Percentiles rank a stretch among this genome's conserved stretches.
Conservation (phyloP, 176 grass and related monocot genomes). For the Chloris gayana region DNA sequence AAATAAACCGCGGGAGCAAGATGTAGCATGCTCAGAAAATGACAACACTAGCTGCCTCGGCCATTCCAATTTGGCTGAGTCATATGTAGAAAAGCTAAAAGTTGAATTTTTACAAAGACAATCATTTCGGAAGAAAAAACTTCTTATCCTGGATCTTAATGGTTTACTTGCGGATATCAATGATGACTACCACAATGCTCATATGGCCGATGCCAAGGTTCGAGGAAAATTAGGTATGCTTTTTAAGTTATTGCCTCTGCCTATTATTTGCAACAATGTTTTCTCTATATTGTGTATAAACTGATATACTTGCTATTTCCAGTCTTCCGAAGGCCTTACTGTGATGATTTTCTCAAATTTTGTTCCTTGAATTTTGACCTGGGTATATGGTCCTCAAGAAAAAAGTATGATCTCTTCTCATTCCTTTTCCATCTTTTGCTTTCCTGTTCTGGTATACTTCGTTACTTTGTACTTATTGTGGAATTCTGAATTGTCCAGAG, state of each 20-base stretch:
- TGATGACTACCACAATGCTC: constrained; percentile 50
- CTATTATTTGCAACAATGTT: constrained; percentile 37
- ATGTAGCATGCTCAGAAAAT: background rate
- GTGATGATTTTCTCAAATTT: constrained; percentile 76
- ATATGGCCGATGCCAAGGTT: constrained; percentile 68
- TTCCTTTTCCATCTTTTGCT: constrained; percentile 29
- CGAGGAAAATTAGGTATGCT: constrained; percentile 74
- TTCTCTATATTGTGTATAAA: constrained; percentile 13
- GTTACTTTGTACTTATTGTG: constrained; percentile 38
- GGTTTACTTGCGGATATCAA: constrained; percentile 94
- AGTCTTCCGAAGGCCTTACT: constrained; percentile 83
- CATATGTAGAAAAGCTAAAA: constrained; percentile 39
- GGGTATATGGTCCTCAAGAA: constrained; percentile 84
- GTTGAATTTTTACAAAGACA: constrained; percentile 11
- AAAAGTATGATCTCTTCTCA: constrained; percentile 47
- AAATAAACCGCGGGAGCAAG: constrained; percentile 34
- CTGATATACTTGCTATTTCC: constrained; percentile 16
- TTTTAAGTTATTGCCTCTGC: constrained; percentile 7
- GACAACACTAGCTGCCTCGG: constrained; percentile 9
- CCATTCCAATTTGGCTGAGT: constrained; percentile 29
- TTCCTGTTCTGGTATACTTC: constrained; percentile 23
- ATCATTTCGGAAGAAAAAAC: constrained; percentile 57
- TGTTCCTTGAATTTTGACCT: constrained; percentile 69
- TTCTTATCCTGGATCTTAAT: constrained; percentile 95
- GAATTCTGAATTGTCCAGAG: constrained; percentile 51